Base-by-base conservation (phyloP, 1,139 yeast genomes). In the Nakaseomyces bracarensis region DNA sequence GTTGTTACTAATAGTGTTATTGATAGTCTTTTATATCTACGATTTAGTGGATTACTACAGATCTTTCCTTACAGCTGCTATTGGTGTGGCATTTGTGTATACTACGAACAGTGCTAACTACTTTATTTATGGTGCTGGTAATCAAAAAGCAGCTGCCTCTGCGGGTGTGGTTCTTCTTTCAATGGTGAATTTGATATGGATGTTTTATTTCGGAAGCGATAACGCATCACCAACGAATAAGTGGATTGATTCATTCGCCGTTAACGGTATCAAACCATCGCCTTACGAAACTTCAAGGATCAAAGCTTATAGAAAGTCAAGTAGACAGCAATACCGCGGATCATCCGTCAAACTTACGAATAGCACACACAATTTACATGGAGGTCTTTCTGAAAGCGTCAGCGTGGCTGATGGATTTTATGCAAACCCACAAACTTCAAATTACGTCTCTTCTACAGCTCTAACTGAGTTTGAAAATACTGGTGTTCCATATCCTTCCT, bases 141-240 rank as follows among this genome's bases (percentile, higher is more conserved):
- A 83, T 10, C 67, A 82, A n/a, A 77, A 76, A 31, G 83, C 84
- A 43, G 93, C 96, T 29, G 89, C 95, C 15, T 86, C 95, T 1
- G 96, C 97, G 0, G 98, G 98, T 3, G 82, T 84, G 53, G 83
- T 91, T 48, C 68, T 91, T 44, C 68, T 86, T 41, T 79, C 93
- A 19, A 85, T 89, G 62, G 71, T 86, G 48, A 85, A 89, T 60
- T 58, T 83, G 43, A 68, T 75, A 40, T 91, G 96, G 95, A 71
- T 89, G 43, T 69, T 87, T 46, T 89, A 87, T 64, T 84, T 82
- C 60, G 97, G 91, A 14, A 80, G 83, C 28, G 89, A 82, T 53
- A 83, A 83, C 35, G 78, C 78, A 44, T 75, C 86, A 18, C 91
- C 95, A 34, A 70, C 86, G 15, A 87, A 85, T 60, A 78, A 82